phyloP scores from a whole-genome alignment of 2,329 filamentous ascomycete species.

The Xylaria sp. region DNA sequence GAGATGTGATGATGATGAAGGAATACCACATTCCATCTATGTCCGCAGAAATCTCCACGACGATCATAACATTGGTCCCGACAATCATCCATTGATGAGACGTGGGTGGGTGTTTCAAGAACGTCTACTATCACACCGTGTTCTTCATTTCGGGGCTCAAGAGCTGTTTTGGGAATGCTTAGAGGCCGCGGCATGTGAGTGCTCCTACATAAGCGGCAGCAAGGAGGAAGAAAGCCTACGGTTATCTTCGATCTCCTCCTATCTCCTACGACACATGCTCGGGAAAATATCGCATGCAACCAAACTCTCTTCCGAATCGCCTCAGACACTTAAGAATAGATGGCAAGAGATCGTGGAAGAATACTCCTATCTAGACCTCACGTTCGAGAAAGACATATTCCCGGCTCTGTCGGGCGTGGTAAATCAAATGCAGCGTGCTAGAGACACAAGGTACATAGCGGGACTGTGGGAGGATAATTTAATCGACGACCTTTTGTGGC shows the following conservation, averaged over 20 bases:
- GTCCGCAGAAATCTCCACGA: not conserved
- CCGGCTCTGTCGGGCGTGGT: constrained; percentile 23
- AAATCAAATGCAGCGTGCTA: constrained; percentile 13
- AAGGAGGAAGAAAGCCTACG: not conserved
- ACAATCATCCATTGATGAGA: constrained; percentile 12
- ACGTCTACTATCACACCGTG: constrained; percentile 19
- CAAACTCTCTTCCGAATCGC: not conserved
- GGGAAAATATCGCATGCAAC: not conserved
- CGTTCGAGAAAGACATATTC: constrained; percentile 20
- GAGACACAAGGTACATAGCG: constrained; percentile 10
- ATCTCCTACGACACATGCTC: not conserved
- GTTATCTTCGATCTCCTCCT: not conserved
- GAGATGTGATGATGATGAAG: not conserved
- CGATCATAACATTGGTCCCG: not conserved
- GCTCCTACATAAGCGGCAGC: not conserved
- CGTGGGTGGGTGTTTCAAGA: constrained; percentile 25
- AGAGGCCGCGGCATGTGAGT: constrained; percentile 17
- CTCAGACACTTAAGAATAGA: not conserved
- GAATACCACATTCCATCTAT: constrained; percentile 13
- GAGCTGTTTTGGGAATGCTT: constrained; percentile 27
- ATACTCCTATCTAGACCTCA: constrained; percentile 14
- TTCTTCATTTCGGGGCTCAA: constrained; percentile 20
- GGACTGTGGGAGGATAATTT: constrained; percentile 18
- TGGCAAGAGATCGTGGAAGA: constrained; percentile 21
- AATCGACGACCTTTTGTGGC: not conserved